Conservation (phyloP, 2,329 filamentous ascomycete species). For the Elsinoe fawcettii region DNA sequence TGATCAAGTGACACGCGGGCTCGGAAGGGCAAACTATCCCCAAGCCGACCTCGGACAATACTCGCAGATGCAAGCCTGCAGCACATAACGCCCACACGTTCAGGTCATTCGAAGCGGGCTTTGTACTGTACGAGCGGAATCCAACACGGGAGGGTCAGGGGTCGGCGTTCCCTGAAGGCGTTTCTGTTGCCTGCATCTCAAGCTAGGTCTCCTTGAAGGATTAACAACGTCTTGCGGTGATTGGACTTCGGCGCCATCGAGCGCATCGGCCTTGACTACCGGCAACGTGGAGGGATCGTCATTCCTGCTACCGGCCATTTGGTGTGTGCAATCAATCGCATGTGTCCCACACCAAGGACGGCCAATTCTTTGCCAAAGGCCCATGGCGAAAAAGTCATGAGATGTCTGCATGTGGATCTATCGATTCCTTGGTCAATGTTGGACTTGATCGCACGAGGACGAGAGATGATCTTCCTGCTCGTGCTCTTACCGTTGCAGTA, state of each 20-base stretch:
- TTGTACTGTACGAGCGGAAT: no score
- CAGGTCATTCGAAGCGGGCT: no score
- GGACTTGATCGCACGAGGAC: not conserved
- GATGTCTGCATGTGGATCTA: not conserved
- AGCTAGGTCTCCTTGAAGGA: constrained; percentile 1
- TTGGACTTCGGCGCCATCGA: constrained; percentile 5
- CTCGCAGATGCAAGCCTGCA: not conserved
- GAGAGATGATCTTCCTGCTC: not conserved
- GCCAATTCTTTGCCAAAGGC: not conserved
- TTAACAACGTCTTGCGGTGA: not conserved
- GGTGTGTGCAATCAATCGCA: not conserved
- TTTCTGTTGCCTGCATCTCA: not conserved
- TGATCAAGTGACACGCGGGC: constrained; percentile 7
- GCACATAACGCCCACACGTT: no score
- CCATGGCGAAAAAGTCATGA: not conserved
- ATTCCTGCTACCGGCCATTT: not conserved
- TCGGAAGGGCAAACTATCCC: not conserved
- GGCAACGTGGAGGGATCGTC: constrained; percentile 13
- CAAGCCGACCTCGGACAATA: not conserved
- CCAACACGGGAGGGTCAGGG: not conserved
- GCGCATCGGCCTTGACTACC: constrained; percentile 8
- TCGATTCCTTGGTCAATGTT: not conserved
- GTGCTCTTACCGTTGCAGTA: not conserved
- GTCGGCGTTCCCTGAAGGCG: not conserved
- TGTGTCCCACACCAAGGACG: not conserved